These are phyloP conservation scores for Nicotiana otophora DNA, from an alignment of 257 asterid genomes.

Conservation along the genomic window DNA sequence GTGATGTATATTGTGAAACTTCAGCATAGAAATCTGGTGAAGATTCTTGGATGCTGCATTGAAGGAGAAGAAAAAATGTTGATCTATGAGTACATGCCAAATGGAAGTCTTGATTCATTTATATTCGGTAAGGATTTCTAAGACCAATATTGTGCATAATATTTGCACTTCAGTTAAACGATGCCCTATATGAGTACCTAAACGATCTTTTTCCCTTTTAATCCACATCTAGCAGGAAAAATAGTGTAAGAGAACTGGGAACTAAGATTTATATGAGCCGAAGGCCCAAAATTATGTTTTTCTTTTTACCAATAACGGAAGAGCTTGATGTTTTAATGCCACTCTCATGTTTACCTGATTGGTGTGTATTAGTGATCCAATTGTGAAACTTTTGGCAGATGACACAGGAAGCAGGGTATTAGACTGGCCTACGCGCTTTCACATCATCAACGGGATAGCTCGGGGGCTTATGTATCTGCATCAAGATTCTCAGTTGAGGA, in stretches of 20 bases:
- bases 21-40: conserved; percentile 37
- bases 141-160: neutral
- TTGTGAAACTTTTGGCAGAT: conserved; percentile 16
- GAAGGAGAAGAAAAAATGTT: conserved; percentile 31
- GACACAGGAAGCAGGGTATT: conserved; percentile 1
- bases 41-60: conserved; percentile 34
- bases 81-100: conserved; percentile 34
- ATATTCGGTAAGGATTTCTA: conserved; percentile 25
- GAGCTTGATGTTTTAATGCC: neutral
- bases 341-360: neutral
- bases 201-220: neutral
- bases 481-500: conserved; percentile 34
- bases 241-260: neutral
- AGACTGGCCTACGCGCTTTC: conserved; percentile 28
- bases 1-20: conserved; percentile 31
- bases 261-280: neutral
- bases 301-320: neutral
- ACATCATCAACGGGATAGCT: conserved; percentile 31
- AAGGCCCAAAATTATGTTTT: neutral
- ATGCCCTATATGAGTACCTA: neutral
- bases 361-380: neutral
- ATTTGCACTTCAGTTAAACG: neutral
- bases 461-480: conserved; percentile 34
- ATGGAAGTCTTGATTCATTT: conserved; percentile 29
- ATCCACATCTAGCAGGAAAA: neutral